Percentiles rank a stretch among this genome's conserved stretches.
Conservation (phyloP, 1,284 basidiomycete genomes). For the Laetiporus sulphureus region DNA sequence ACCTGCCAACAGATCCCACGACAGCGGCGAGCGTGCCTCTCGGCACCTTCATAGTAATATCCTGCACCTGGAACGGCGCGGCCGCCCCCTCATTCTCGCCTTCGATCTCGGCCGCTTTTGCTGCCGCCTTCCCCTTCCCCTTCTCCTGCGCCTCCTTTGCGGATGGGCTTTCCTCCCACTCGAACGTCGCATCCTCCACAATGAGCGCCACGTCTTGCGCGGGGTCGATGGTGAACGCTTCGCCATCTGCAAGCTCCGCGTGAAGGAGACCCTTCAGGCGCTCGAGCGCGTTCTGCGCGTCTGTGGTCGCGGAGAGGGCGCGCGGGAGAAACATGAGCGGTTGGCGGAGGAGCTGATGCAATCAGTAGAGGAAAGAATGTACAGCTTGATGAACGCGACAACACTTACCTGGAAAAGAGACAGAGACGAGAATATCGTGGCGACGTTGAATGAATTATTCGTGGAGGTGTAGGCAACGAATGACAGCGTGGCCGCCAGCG, state of each 20-base stretch:
- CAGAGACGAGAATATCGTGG: conserved; percentile 66
- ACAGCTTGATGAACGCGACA: no score
- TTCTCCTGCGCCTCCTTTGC: conserved; percentile 19
- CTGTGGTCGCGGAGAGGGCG: conserved; percentile 55
- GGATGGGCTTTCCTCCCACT: conserved; percentile 46
- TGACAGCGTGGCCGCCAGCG: conserved; percentile 67
- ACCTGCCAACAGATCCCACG: conserved; percentile 61
- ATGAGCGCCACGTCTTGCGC: conserved; percentile 43
- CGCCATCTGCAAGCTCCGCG: conserved; percentile 45
- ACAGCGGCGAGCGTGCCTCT: conserved; percentile 58
- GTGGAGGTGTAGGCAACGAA: conserved; percentile 68
- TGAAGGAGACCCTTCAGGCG: conserved; percentile 52
- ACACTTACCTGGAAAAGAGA: conserved; percentile 55
- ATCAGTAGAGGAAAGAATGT: no score
- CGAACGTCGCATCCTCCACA: conserved; percentile 52
- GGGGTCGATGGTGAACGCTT: conserved; percentile 37
- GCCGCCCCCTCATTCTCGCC: conserved; percentile 11
- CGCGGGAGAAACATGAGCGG: conserved; percentile 68
- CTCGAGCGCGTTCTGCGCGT: conserved; percentile 55
- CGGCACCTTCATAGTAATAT: conserved; percentile 48
- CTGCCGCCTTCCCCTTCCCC: conserved; percentile 17
- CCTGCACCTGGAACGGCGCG: conserved; percentile 42
- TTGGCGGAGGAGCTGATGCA: conserved; percentile 56
- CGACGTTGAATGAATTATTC: conserved; percentile 49
- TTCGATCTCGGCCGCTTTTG: conserved; percentile 16